A percentile compares a stretch with the other conserved stretches of the same genome.
Evolutionary conservation across 306 rosid genomes (phyloP).

Genomic region (Rosa rugosa): DNA sequence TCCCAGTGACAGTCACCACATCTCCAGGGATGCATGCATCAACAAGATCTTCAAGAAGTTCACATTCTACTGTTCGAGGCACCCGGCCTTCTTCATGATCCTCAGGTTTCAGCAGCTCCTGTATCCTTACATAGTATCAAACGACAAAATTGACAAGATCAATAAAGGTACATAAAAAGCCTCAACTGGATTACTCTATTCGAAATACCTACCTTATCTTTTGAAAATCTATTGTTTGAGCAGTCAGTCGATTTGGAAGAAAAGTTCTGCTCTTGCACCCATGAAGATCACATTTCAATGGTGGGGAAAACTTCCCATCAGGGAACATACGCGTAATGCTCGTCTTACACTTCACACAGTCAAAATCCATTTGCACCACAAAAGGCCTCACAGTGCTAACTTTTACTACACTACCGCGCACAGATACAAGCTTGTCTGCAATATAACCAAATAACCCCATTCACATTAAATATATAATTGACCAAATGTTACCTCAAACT

Average conservation of each 20-base stretch:
- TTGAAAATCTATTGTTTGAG: conserved; percentile 80
- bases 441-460: conserved; percentile 24
- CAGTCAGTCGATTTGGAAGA: conserved; percentile 68
- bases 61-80: conserved; percentile 98
- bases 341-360: conserved; percentile 79
- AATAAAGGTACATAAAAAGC: not conserved
- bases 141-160: not conserved
- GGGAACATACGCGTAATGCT: conserved; percentile 60
- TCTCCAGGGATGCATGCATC: conserved; percentile 98
- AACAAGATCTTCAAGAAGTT: conserved; percentile 84
- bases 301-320: conserved; percentile 89
- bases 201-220: conserved; percentile 65
- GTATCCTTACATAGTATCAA: conserved; percentile 48
- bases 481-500: conserved; percentile 2
- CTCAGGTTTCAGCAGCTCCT: conserved; percentile 77
- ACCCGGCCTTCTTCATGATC: conserved; percentile 97
- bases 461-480: not conserved
- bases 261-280: conserved; percentile 93
- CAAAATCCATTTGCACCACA: conserved; percentile 74
- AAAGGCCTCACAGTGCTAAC: conserved; percentile 81
- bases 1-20: conserved; percentile 91
- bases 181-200: not conserved
- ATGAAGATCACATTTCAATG: conserved; percentile 60
- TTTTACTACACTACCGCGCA: conserved; percentile 89
- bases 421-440: conserved; percentile 87